Evolutionary conservation across 805 yeast genomes (phyloP).

Genomic region (Isabelozyma heimii): DNA sequence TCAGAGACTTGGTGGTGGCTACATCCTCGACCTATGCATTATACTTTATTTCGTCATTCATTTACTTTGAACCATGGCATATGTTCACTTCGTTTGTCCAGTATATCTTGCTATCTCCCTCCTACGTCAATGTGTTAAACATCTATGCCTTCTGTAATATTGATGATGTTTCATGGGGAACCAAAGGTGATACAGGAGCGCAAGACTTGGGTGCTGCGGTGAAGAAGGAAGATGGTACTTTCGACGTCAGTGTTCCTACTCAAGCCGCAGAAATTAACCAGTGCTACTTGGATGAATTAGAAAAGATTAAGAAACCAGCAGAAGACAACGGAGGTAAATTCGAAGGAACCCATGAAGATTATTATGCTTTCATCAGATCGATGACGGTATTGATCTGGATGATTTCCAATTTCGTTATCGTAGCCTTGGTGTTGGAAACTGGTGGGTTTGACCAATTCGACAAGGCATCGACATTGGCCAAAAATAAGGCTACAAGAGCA

Average conservation of each 20-base stretch:
- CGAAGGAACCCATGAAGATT: slow-evolving; percentile 39
- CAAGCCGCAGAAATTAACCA: slow-evolving; percentile 52
- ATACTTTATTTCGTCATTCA: slow-evolving; percentile 55
- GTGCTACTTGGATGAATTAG: slow-evolving; percentile 50
- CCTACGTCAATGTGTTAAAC: slow-evolving; percentile 55
- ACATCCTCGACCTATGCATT: slow-evolving; percentile 60
- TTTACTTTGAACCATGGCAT: slow-evolving; percentile 68
- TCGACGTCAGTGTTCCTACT: slow-evolving; percentile 53
- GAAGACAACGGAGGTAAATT: slow-evolving; percentile 25
- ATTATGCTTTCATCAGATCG: slow-evolving; percentile 43
- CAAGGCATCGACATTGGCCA: slow-evolving; percentile 22
- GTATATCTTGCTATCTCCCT: slow-evolving; percentile 49
- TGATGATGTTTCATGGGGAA: slow-evolving; percentile 74
- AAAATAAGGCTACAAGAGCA: slow-evolving; percentile 31
- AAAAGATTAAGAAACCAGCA: slow-evolving; percentile 46
- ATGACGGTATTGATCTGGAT: slow-evolving; percentile 48
- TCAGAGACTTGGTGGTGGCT: slow-evolving; percentile 54
- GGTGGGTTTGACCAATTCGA: slow-evolving; percentile 43
- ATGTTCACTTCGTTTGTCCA: slow-evolving; percentile 54
- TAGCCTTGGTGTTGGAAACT: slow-evolving; percentile 42
- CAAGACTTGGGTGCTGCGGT: slow-evolving; percentile 54
- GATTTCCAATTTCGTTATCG: slow-evolving; percentile 39
- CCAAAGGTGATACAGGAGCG: slow-evolving; percentile 66
- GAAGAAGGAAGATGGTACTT: slow-evolving; percentile 52
- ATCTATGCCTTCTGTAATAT: slow-evolving; percentile 70